Conservation (phyloP, 148 eudicot species). For the Dianthus caryophyllus region DNA sequence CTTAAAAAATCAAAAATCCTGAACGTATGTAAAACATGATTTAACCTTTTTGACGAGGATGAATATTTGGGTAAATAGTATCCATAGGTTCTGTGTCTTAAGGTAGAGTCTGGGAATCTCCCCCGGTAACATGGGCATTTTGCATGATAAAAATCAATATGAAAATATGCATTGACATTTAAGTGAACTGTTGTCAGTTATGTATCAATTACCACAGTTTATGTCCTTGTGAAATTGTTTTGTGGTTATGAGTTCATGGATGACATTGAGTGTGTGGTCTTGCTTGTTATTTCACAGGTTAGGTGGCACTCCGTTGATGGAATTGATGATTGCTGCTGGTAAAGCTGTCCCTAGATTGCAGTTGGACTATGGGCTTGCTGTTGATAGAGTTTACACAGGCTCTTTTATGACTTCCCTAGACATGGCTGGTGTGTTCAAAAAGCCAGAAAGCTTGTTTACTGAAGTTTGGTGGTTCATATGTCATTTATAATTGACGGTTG, state of each 20-base stretch:
- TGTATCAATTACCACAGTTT: background rate
- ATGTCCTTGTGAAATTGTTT: background rate
- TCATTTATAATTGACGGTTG: conserved; percentile 13
- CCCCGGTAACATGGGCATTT: background rate
- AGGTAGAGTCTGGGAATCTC: background rate
- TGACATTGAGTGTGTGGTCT: conserved; percentile 14
- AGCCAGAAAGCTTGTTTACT: background rate
- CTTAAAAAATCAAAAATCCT: too few relatives aligned
- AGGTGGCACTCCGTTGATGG: conserved; percentile 92
- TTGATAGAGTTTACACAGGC: conserved; percentile 95
- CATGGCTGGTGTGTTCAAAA: conserved; percentile 68
- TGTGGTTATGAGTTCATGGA: background rate
- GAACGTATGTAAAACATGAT: too few relatives aligned
- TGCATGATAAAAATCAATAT: background rate
- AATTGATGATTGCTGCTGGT: conserved; percentile 90
- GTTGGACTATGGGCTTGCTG: conserved; percentile 95
- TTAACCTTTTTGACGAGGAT: too few relatives aligned
- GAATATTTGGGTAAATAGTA: too few relatives aligned
- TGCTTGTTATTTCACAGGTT: conserved; percentile 46
- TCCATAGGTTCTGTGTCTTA: background rate
- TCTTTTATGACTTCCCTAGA: conserved; percentile 96
- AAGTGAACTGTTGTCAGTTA: background rate
- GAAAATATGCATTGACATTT: background rate
- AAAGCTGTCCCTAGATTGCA: conserved; percentile 88
- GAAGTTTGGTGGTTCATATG: background rate